These are phyloP conservation scores for Candida coleopterorum DNA, from an alignment of 805 yeast species.

Conservation along the genomic window DNA sequence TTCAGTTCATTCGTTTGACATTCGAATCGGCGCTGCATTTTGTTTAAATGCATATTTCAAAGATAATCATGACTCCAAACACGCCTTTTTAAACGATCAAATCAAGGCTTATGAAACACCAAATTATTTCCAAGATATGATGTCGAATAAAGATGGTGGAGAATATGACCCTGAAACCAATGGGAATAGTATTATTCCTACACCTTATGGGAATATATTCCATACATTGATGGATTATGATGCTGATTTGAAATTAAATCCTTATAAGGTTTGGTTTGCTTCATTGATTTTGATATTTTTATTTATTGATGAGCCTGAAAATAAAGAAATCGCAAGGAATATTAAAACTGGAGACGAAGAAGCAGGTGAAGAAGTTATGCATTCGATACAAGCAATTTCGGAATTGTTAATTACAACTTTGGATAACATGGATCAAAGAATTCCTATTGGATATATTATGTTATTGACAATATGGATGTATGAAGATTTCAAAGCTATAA, in stretches of 20 bases:
- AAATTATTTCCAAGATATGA: slow-evolving; percentile 18
- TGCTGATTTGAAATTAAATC: slow-evolving; percentile 59
- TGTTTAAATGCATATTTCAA: slow-evolving; percentile 66
- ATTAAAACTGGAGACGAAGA: slow-evolving; percentile 55
- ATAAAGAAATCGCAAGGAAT: slow-evolving; percentile 43
- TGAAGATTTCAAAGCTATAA: slow-evolving; percentile 70
- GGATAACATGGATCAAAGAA: slow-evolving; percentile 61
- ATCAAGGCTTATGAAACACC: slow-evolving; percentile 34
- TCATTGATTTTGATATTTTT: slow-evolving; percentile 58
- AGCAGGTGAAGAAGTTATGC: slow-evolving; percentile 64
- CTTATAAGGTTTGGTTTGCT: slow-evolving; percentile 85
- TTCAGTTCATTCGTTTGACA: slow-evolving; percentile 80
- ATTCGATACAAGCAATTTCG: slow-evolving; percentile 69
- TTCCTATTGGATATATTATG: slow-evolving; percentile 73
- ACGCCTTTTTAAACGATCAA: slow-evolving; percentile 64
- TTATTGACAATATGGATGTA: slow-evolving; percentile 70
- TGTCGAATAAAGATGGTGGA: not conserved
- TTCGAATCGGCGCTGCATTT: slow-evolving; percentile 66
- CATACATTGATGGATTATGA: slow-evolving; percentile 73
- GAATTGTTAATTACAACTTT: slow-evolving; percentile 68
- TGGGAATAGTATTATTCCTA: not conserved
- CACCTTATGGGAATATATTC: slow-evolving; percentile 58
- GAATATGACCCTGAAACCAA: not conserved
- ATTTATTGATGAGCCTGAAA: slow-evolving; percentile 47
- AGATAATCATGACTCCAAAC: slow-evolving; percentile 57